These are phyloP conservation scores for Hymenoscyphus scutula DNA, from an alignment of 2,329 filamentous ascomycete species.

Conservation along the genomic window DNA sequence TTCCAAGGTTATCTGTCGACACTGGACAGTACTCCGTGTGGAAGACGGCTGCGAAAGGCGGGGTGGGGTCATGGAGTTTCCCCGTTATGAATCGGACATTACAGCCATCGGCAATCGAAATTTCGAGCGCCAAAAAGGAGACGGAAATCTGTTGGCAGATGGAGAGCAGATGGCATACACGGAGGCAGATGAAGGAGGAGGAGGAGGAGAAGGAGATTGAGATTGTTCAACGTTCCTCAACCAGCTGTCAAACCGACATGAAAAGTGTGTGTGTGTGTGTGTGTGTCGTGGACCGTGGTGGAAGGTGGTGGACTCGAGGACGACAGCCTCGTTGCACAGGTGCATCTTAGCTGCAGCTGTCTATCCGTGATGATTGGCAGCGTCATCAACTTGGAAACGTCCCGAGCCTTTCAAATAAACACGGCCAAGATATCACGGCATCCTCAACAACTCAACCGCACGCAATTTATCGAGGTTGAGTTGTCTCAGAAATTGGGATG, in stretches of 20 bases:
- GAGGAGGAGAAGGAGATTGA: no score
- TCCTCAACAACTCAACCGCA: background rate
- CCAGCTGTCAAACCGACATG: slow-evolving; percentile 5
- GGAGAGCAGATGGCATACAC: background rate
- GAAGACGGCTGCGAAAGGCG: no score
- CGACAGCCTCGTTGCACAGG: background rate
- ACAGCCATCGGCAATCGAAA: background rate
- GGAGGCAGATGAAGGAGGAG: background rate
- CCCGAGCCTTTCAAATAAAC: background rate
- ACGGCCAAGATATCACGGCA: background rate
- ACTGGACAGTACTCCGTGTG: no score
- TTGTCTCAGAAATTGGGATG: background rate
- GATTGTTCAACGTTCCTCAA: slow-evolving; percentile 7
- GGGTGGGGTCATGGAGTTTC: slow-evolving; percentile 4
- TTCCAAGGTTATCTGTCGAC: background rate
- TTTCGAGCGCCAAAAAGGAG: no score
- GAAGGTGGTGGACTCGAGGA: slow-evolving; percentile 1
- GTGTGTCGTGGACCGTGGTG: background rate
- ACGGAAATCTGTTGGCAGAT: background rate
- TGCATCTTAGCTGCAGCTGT: background rate
- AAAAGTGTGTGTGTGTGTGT: background rate
- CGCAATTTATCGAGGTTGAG: background rate
- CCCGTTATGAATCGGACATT: background rate
- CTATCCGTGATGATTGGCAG: background rate
- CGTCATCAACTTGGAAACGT: background rate